A percentile compares a stretch with the other conserved stretches of the same genome.
These are phyloP conservation scores for Penicillium concentricum DNA, from an alignment of 2,329 filamentous ascomycete genomes.

Conservation along the genomic window DNA sequence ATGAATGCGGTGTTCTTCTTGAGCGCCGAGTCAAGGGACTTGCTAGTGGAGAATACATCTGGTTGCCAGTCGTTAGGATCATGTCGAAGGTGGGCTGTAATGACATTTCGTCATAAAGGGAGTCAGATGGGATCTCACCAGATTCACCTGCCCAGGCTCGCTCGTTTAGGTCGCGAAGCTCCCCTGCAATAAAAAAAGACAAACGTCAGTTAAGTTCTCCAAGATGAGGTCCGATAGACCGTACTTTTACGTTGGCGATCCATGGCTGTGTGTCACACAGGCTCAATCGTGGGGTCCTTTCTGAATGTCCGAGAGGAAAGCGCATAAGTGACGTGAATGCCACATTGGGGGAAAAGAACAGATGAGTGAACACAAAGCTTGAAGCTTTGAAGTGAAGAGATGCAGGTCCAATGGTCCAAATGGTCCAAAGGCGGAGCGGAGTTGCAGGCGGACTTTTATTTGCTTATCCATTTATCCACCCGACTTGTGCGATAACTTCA, in stretches of 20 bases:
- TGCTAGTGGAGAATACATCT: slow-evolving; percentile 77
- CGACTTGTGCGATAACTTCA: not conserved
- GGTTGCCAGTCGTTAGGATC: slow-evolving; percentile 18
- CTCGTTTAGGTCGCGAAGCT: slow-evolving; percentile 84
- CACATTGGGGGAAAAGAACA: slow-evolving; percentile 34
- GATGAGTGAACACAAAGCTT: not conserved
- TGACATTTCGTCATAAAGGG: slow-evolving; percentile 8
- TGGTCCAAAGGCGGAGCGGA: slow-evolving; percentile 26
- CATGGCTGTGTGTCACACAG: slow-evolving; percentile 37
- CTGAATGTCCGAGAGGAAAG: slow-evolving; percentile 37
- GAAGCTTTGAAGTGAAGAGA: not conserved
- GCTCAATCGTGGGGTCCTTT: slow-evolving; percentile 37
- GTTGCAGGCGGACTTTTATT: slow-evolving; percentile 14
- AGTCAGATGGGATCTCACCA: slow-evolving; percentile 55
- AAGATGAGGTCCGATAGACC: not conserved
- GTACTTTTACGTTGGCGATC: slow-evolving; percentile 52
- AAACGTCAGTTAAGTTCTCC: not conserved
- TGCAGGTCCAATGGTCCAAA: not conserved
- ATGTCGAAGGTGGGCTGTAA: slow-evolving; percentile 3
- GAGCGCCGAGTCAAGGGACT: slow-evolving; percentile 85
- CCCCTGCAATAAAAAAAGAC: slow-evolving; percentile 57
- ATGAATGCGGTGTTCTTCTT: slow-evolving; percentile 99
- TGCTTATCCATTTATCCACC: slow-evolving; percentile 5
- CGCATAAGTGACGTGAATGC: slow-evolving; percentile 36
- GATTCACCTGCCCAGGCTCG: slow-evolving; percentile 85